Base-by-base conservation (phyloP, 768 basidiomycete species). In the Mycena vitilis region DNA sequence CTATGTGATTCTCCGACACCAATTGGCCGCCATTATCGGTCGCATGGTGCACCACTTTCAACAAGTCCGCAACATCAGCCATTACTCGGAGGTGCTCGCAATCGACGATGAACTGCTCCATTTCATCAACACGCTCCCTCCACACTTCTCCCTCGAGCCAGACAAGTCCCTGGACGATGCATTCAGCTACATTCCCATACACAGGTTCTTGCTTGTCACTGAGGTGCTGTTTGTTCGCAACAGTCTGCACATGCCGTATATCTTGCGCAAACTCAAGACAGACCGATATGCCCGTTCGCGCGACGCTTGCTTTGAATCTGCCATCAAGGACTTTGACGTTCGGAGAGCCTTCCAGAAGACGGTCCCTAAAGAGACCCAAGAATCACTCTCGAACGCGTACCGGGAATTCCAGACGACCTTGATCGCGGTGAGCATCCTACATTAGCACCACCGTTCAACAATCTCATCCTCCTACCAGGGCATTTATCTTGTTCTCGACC, bases 21-120 rank as follows among this genome's bases (percentile, higher is more conserved):
- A 89, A 38, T 85, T 98, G 22, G 93, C 95, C 37, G 82, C 85
- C 44, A 92, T 96, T 67, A 96, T 96, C 66, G 95, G 95, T 18
- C 90, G 90, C 38, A 95, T 98, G 75, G 94, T 95, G 47, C 94
- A 95, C 74, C 94, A 96, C 80, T 97, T 96, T 80, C 96, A 97
- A 77, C 91, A 92, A 80, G 89, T 96, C 40, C 86, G 89, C 51
- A 87, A 88, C 25, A 88, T 84, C 65, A 90, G 89, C 63, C 93
- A 93, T 73, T 97, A 97, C 78, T 86, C 89, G 34, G 95, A 97
- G 76, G 94, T 96, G 44, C 77, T 92, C 51, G 80, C 85, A 1
- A 84, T 98, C 36, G 96, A 98, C 73, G 94, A 95, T 37, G 94
- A 96, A 63, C 79, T 98, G 45, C 82, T 92, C 60, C 87, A 86